Conservation (phyloP, 2,329 filamentous ascomycete genomes). For the Escovopsis sp. region DNA sequence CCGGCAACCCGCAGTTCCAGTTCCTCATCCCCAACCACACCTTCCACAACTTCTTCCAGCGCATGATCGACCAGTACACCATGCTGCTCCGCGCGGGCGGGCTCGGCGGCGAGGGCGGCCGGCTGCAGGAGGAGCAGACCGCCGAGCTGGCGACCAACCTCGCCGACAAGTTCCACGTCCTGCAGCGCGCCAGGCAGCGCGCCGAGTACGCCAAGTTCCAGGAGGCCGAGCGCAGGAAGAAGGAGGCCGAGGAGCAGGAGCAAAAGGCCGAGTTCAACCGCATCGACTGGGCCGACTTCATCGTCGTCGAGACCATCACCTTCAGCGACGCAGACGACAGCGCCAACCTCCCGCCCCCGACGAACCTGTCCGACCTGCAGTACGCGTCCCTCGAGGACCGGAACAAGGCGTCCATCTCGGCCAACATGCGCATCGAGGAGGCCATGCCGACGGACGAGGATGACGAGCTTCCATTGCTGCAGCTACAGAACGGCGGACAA, state of each 20-base stretch:
- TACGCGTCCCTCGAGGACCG: conserved; percentile 91
- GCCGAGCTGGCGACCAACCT: conserved; percentile 60
- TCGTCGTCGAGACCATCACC: conserved; percentile 84
- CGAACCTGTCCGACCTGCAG: conserved; percentile 78
- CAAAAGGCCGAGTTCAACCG: conserved; percentile 63
- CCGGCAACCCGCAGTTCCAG: conserved; percentile 86
- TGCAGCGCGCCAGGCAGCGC: conserved; percentile 68
- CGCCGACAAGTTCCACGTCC: conserved; percentile 62
- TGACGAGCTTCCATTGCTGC: no score
- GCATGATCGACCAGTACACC: conserved; percentile 88
- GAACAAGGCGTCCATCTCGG: conserved; percentile 72
- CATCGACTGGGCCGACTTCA: conserved; percentile 97
- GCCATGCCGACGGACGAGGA: conserved; percentile 71
- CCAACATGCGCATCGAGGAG: conserved; percentile 80
- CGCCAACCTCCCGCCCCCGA: conserved; percentile 73
- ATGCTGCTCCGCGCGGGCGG: conserved; percentile 54
- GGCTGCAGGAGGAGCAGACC: conserved; percentile 56
- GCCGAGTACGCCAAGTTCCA: conserved; percentile 79
- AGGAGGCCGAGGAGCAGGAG: conserved; percentile 74
- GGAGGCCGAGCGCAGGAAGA: conserved; percentile 72
- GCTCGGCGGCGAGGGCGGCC: conserved; percentile 48
- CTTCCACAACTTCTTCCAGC: conserved; percentile 88
- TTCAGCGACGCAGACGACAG: conserved; percentile 84
- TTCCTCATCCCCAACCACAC: conserved; percentile 92
- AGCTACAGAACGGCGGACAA: no score